Base-by-base conservation (phyloP, 306 rosid genomes). In the Lupinus albus region DNA sequence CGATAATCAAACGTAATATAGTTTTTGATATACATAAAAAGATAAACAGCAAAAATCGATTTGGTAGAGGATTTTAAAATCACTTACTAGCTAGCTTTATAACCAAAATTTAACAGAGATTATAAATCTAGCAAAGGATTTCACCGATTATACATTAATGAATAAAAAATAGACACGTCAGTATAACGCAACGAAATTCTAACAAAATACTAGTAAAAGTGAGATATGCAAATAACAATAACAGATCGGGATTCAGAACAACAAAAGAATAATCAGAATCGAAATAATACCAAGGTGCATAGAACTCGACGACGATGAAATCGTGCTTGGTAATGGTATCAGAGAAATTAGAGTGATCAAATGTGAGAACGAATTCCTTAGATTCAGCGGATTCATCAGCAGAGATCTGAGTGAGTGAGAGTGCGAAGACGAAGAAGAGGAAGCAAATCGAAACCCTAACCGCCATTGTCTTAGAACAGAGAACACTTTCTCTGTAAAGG, bases 221-320 rank as follows among this genome's bases (percentile, higher is more conserved):
- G 68, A 76, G 79, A 87, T 83, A 78, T 70, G 66, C 30, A 25
- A 25, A 0, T 68, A 8, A 39, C 4, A 45, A 4, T n/a, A 9
- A 32, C 67, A 71, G 64, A 73, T 63, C 60, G 12, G 5, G 49
- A 63, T 39, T 39, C 45, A 39, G 44, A 1, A 61, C 17, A 10
- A 28, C 16, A 61, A 13, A n/a, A 28, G 14, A 0, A 41, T 50
- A 3, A 25, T 25, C 30, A 25, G 30, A 66, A 62, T 36, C 30
- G 56, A 73, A 50, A 0, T 33, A 32, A 21, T 80, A 93, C 99
- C 96, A 88, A 0, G 99, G 99, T 5, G 97, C 96, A 78, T 88
- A 94, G 79, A 94, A 94, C 84, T 94, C 99, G 13, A 91, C 92
- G 58, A 91, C 99, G 75, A 94, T 65, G 86, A 94, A 88, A 55